These are phyloP conservation scores for Sherardia arvensis DNA, from an alignment of 257 asterid genomes.

Conservation along the genomic window DNA sequence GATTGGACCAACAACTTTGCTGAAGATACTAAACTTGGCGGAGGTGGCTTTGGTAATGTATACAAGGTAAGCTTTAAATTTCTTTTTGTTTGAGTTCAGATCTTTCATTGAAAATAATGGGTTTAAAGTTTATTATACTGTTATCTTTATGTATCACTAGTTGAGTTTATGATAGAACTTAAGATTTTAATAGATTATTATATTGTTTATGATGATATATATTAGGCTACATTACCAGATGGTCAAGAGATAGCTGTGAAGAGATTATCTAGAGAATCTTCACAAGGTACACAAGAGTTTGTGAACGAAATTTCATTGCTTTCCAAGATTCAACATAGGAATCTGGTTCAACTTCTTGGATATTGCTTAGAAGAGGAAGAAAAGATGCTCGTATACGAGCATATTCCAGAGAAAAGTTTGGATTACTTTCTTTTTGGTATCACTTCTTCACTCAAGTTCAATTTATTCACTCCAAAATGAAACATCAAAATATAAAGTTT, in stretches of 20 bases:
- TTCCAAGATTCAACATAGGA: conserved; percentile 23
- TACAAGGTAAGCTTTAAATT: conserved; percentile 17
- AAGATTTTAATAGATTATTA: too few relatives aligned
- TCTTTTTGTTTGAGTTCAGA: too few relatives aligned
- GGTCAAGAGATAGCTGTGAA: conserved; percentile 12
- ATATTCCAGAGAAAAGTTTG: conserved; percentile 16
- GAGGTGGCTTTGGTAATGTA: conserved; percentile 16
- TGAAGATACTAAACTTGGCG: conserved; percentile 8
- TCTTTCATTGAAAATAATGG: too few relatives aligned
- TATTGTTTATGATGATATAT: too few relatives aligned
- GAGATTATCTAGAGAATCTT: conserved; percentile 8
- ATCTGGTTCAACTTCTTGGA: conserved; percentile 19
- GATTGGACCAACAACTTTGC: conserved; percentile 17
- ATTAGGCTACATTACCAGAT: conserved; percentile 11
- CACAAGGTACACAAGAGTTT: conserved; percentile 22
- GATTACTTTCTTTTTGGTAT: conserved; percentile 21
- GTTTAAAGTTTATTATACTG: too few relatives aligned
- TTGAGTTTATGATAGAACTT: too few relatives aligned
- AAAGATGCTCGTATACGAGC: conserved; percentile 26
- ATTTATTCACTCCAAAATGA: neutral
- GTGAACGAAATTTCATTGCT: conserved; percentile 16
- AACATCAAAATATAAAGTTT: neutral
- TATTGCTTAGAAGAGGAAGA: conserved; percentile 18
- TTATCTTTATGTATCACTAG: too few relatives aligned
- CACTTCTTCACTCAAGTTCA: too few relatives aligned